phyloP scores from a whole-genome alignment of 306 rosid genomes.

The Quercus wislizeni region DNA sequence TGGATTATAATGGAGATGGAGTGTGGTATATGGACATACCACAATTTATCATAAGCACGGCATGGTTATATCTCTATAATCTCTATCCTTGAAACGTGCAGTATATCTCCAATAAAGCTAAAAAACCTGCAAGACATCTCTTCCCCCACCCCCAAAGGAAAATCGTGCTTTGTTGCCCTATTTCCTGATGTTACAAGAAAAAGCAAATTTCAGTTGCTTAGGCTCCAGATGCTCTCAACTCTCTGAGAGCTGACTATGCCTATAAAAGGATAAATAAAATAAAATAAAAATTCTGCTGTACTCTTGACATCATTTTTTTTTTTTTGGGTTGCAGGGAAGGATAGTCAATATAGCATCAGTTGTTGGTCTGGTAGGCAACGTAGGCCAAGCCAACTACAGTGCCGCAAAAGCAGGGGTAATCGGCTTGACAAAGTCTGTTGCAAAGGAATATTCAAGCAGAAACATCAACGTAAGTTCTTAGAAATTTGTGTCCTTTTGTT shows the following conservation, averaged over 20 bases:
- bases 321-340: slow-evolving; percentile 66
- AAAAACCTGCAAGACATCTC: neutral
- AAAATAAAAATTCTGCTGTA: neutral
- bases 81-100: neutral
- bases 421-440: slow-evolving; percentile 86
- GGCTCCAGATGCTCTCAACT: neutral
- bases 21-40: neutral
- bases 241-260: neutral
- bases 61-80: neutral
- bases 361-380: slow-evolving; percentile 91
- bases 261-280: neutral
- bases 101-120: neutral
- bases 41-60: neutral
- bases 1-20: slow-evolving; percentile 2
- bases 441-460: slow-evolving; percentile 89
- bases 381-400: slow-evolving; percentile 96
- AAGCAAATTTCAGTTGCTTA: neutral
- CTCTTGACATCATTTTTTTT: neutral
- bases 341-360: slow-evolving; percentile 91
- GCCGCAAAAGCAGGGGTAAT: slow-evolving; percentile 99
- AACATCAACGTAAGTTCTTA: slow-evolving; percentile 62
- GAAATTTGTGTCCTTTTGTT: neutral
- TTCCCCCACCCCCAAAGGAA: no score
- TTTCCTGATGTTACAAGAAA: neutral
- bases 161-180: neutral